phyloP scores from a whole-genome alignment of 495 filamentous ascomycete species.

The Hypoxylon perforatum region DNA sequence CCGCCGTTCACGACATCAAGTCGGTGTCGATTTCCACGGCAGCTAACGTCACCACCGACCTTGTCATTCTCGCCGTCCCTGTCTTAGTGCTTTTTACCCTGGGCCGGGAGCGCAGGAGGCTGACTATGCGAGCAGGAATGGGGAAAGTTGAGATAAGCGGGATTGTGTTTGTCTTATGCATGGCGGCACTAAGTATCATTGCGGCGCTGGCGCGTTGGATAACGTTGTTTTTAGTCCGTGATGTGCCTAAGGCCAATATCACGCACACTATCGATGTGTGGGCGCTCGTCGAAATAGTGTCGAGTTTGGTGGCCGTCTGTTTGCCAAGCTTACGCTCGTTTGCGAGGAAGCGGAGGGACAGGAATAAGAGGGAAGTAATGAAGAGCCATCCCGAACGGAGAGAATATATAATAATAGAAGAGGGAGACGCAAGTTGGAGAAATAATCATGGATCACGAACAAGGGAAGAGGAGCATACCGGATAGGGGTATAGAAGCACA shows the following conservation, averaged over 20 bases:
- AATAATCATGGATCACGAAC: background rate
- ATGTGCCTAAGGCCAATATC: constrained; percentile 44
- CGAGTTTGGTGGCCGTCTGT: constrained; percentile 38
- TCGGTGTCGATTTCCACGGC: constrained; percentile 44
- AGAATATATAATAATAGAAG: background rate
- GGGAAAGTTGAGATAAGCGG: constrained; percentile 43
- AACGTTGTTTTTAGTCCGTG: constrained; percentile 41
- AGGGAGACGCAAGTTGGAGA: background rate
- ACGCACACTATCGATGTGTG: constrained; percentile 54
- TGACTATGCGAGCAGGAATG: constrained; percentile 26
- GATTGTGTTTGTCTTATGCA: constrained; percentile 46
- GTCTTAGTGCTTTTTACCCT: constrained; percentile 17
- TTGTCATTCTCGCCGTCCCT: constrained; percentile 27
- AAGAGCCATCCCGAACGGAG: background rate
- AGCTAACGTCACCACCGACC: constrained; percentile 26
- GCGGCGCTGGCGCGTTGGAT: constrained; percentile 48
- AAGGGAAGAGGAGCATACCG: background rate
- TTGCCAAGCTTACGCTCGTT: constrained; percentile 28
- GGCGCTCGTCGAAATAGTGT: constrained; percentile 50
- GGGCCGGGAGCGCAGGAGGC: constrained; percentile 18
- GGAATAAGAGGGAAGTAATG: background rate
- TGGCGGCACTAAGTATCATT: constrained; percentile 49
- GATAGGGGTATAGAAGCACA: too few relatives aligned
- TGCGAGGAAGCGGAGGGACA: constrained; percentile 14
- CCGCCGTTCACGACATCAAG: constrained; percentile 48